phyloP scores from a whole-genome alignment of 306 rosid genomes.

The Hippophae gyantsensis region DNA sequence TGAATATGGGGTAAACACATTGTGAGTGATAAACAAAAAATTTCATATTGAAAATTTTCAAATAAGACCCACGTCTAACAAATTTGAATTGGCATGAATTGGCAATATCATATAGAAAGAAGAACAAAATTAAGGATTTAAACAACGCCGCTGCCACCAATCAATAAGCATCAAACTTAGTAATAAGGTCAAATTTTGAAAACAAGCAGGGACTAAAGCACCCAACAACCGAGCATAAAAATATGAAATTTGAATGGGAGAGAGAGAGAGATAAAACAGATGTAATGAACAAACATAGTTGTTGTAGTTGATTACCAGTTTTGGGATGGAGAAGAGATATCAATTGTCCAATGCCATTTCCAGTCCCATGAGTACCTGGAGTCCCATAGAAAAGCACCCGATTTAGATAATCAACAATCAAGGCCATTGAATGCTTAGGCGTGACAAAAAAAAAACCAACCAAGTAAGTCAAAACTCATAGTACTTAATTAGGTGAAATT shows the following conservation, averaged over 20 bases:
- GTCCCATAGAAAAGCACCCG: neutral
- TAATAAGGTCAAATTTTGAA: too few relatives aligned
- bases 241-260: neutral
- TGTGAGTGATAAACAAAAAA: neutral
- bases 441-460: neutral
- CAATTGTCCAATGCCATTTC: conserved; percentile 42
- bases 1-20: too few relatives aligned
- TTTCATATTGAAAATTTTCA: neutral
- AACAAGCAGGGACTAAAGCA: too few relatives aligned
- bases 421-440: neutral
- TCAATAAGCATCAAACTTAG: too few relatives aligned
- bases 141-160: too few relatives aligned
- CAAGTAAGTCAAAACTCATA: neutral
- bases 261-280: neutral
- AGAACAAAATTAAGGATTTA: too few relatives aligned
- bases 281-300: neutral
- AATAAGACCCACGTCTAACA: too few relatives aligned
- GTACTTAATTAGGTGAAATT: neutral
- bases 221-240: too few relatives aligned
- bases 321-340: conserved; percentile 72
- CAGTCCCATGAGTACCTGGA: conserved; percentile 44
- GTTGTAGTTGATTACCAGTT: conserved; percentile 35
- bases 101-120: too few relatives aligned
- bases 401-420: neutral
- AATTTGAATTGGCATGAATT: too few relatives aligned